These are phyloP conservation scores for Diplodia scrobiculata DNA, from an alignment of 2,329 filamentous ascomycete species.

Conservation along the genomic window DNA sequence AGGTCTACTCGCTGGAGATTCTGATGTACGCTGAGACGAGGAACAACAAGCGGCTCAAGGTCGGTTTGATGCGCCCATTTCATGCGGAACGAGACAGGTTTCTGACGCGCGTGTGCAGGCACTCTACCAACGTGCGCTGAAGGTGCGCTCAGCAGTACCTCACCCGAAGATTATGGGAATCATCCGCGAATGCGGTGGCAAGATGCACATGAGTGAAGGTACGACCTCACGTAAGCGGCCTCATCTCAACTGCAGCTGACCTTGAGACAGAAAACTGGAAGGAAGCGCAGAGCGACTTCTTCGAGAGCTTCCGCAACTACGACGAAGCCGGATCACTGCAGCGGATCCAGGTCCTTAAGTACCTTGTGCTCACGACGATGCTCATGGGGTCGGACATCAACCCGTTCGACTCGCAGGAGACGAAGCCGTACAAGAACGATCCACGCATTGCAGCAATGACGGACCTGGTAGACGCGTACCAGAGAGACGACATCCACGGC, in stretches of 20 bases:
- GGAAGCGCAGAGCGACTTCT: constrained; percentile 94
- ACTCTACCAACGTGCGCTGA: constrained; percentile 86
- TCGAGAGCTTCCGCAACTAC: constrained; percentile 98
- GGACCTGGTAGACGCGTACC: constrained; percentile 92
- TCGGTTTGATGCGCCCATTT: constrained; percentile 35
- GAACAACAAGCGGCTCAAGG: constrained; percentile 96
- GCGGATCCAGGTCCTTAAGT: constrained; percentile 95
- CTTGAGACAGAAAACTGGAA: constrained; percentile 80
- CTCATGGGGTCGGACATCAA: constrained; percentile 98
- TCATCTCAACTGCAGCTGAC: constrained; percentile 33
- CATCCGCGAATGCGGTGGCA: constrained; percentile 96
- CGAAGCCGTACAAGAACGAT: constrained; percentile 96
- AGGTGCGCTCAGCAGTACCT: constrained; percentile 92
- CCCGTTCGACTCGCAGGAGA: constrained; percentile 97
- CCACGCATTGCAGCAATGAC: constrained; percentile 96
- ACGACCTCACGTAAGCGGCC: constrained; percentile 35
- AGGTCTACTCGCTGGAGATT: constrained; percentile 95
- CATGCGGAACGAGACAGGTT: constrained; percentile 4
- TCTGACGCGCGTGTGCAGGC: constrained; percentile 48
- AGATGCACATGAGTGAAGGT: constrained; percentile 98
- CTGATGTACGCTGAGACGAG: constrained; percentile 97
- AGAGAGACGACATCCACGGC: constrained; percentile 87
- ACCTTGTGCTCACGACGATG: constrained; percentile 95
- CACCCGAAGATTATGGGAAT: constrained; percentile 99
- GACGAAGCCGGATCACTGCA: constrained; percentile 96